phyloP scores from a whole-genome alignment of 257 asterid species.

The Cordia subcordata region DNA sequence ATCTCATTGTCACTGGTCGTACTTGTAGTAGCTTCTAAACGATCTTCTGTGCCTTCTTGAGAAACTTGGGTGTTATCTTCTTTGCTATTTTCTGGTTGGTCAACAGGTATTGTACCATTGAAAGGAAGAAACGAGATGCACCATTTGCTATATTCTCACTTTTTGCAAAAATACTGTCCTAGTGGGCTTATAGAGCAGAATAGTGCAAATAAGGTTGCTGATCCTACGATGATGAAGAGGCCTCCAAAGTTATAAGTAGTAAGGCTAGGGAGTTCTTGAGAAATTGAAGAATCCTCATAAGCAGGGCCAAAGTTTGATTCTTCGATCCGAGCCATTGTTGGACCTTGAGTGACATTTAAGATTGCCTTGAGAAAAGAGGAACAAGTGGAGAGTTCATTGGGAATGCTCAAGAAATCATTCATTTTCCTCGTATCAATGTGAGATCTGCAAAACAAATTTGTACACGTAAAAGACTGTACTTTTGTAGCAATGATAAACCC shows the following conservation, averaged over 20 bases:
- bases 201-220: slow-evolving; percentile 28
- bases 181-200: slow-evolving; percentile 31
- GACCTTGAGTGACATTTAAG: slow-evolving; percentile 34
- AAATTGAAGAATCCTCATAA: slow-evolving; percentile 31
- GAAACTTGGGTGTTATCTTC: neutral
- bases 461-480: too few species aligned
- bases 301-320: slow-evolving; percentile 36
- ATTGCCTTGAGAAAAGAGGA: slow-evolving; percentile 43
- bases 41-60: neutral
- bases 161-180: slow-evolving; percentile 19
- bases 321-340: slow-evolving; percentile 24
- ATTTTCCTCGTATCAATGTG: too few species aligned
- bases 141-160: neutral
- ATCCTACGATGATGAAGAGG: slow-evolving; percentile 43
- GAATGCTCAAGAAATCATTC: slow-evolving; percentile 34
- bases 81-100: neutral
- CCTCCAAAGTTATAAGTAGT: slow-evolving; percentile 40
- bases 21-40: too few species aligned
- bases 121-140: neutral
- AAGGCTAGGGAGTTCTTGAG: slow-evolving; percentile 37
- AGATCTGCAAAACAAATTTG: too few species aligned
- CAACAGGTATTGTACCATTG: neutral
- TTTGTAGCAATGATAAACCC: too few species aligned
- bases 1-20: too few species aligned
- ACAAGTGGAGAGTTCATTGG: slow-evolving; percentile 32